Conservation (phyloP, 768 basidiomycete species). For the Russula emetica region DNA sequence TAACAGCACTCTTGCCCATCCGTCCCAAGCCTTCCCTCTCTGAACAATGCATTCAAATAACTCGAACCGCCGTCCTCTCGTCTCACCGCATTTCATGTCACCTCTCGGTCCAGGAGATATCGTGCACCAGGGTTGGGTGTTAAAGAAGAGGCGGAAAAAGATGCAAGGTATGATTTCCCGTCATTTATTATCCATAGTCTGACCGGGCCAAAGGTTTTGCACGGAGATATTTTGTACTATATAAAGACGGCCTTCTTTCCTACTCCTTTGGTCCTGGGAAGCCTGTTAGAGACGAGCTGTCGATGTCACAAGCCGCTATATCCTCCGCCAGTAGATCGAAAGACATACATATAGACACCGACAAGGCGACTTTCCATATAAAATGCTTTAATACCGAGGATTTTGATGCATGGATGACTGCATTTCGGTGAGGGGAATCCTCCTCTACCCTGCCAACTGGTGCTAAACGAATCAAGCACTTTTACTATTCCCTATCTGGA, state of each 20-base stretch:
- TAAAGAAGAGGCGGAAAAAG: constrained; percentile 84
- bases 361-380: constrained; percentile 74
- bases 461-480: constrained; percentile 42
- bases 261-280: constrained; percentile 73
- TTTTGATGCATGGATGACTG: constrained; percentile 69
- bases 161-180: constrained; percentile 64
- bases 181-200: not conserved
- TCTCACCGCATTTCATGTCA: not conserved
- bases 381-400: constrained; percentile 70
- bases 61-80: not conserved
- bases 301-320: constrained; percentile 63
- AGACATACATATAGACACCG: constrained; percentile 78
- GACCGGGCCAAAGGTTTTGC: constrained; percentile 59
- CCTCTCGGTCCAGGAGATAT: constrained; percentile 29
- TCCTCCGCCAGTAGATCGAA: constrained; percentile 67
- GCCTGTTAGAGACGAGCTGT: constrained; percentile 65
- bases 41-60: constrained; percentile 7
- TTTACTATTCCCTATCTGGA: constrained; percentile 48
- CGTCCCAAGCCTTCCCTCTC: not conserved
- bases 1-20: not conserved
- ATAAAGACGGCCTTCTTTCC: constrained; percentile 62
- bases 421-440: constrained; percentile 52
- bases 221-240: constrained; percentile 72
- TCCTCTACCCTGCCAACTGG: not conserved
- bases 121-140: constrained; percentile 69